phyloP scores from a whole-genome alignment of 495 filamentous ascomycete species.

The Chlorociboria aeruginascens region DNA sequence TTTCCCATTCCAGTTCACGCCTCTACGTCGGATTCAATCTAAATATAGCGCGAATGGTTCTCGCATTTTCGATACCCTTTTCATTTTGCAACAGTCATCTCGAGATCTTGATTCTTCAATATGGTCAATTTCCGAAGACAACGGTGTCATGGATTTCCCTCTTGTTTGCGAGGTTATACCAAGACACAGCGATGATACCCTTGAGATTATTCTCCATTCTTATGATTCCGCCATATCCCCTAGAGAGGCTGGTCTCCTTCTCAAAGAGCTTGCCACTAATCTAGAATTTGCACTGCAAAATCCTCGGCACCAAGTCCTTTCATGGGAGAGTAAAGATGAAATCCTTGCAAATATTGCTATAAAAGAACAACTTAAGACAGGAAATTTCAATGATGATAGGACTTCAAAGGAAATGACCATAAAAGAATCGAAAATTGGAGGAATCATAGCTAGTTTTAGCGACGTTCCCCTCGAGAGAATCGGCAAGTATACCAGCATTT shows the following conservation, averaged over 20 bases:
- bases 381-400: background rate
- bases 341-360: conserved; percentile 21
- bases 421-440: conserved; percentile 37
- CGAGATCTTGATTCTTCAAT: conserved; percentile 39
- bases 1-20: conserved; percentile 53
- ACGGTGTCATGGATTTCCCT: conserved; percentile 65
- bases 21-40: conserved; percentile 50
- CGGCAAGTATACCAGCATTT: conserved; percentile 51
- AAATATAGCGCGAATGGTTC: conserved; percentile 25
- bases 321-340: conserved; percentile 24
- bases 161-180: conserved; percentile 59
- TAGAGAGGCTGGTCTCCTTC: background rate
- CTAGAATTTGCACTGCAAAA: conserved; percentile 11
- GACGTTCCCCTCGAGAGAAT: conserved; percentile 40
- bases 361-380: background rate
- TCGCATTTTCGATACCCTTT: conserved; percentile 61
- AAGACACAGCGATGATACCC: conserved; percentile 27
- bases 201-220: conserved; percentile 35
- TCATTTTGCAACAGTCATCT: conserved; percentile 54
- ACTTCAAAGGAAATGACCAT: conserved; percentile 32
- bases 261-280: conserved; percentile 8
- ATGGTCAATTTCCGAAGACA: conserved; percentile 56
- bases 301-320: conserved; percentile 21
- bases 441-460: conserved; percentile 44
- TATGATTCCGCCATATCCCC: conserved; percentile 13